These are phyloP conservation scores for Calocera viscosa DNA, from an alignment of 768 basidiomycete species.

Conservation along the genomic window DNA sequence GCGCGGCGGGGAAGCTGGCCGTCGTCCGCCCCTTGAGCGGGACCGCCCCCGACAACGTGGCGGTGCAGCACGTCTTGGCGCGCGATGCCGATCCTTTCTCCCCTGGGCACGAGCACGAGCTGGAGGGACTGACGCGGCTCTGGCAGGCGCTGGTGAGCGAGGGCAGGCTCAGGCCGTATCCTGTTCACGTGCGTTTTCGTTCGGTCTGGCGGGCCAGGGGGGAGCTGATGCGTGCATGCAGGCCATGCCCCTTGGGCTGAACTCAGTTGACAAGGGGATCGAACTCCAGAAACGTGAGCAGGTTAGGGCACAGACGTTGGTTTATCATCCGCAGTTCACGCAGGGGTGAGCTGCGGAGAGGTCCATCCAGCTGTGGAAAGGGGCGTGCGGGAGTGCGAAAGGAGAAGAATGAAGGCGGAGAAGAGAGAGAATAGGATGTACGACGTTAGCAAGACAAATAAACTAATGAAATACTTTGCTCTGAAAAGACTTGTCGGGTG, in stretches of 20 bases:
- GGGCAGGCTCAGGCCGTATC: not conserved
- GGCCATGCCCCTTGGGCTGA: not conserved
- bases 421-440: too few relatives aligned
- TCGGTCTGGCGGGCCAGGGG: too few relatives aligned
- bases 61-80: too few relatives aligned
- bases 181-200: not conserved
- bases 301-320: not conserved
- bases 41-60: not conserved
- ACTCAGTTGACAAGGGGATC: not conserved
- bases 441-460: too few relatives aligned
- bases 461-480: too few relatives aligned
- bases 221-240: not conserved
- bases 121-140: not conserved
- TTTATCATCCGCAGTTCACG: not conserved
- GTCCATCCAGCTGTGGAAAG: too few relatives aligned
- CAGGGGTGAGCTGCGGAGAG: not conserved
- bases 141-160: not conserved
- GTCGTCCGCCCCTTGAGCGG: not conserved
- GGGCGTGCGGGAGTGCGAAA: too few relatives aligned
- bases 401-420: too few relatives aligned
- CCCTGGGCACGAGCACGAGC: not conserved
- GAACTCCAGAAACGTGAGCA: not conserved
- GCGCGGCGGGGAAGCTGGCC: not conserved
- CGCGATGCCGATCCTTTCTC: too few relatives aligned
- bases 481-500: too few relatives aligned